These are phyloP conservation scores for Umbelopsis vinacea DNA, from an alignment of 192 early-diverging fungal genomes.

Conservation along the genomic window DNA sequence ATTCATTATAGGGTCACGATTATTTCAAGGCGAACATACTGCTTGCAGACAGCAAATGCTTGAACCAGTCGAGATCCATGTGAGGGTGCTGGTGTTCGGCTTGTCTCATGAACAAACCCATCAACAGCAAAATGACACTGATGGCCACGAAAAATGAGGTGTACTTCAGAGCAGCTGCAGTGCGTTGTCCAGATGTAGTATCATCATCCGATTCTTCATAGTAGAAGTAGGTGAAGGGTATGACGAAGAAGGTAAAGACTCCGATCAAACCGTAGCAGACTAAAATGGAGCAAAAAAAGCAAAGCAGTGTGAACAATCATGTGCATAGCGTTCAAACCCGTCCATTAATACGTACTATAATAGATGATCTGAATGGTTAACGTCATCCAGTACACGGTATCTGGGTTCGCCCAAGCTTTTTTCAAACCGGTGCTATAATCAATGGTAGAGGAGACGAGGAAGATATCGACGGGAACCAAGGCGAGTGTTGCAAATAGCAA, in stretches of 20 bases:
- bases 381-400: constrained; percentile 47
- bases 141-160: constrained; percentile 60
- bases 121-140: constrained; percentile 46
- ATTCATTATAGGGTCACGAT: not conserved
- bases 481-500: constrained; percentile 52
- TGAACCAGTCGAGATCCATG: constrained; percentile 58
- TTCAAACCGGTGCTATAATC: constrained; percentile 56
- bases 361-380: constrained; percentile 46
- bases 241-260: constrained; percentile 52
- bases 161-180: constrained; percentile 54
- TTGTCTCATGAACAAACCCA: constrained; percentile 55
- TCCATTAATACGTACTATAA: constrained; percentile 41
- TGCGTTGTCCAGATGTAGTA: constrained; percentile 37
- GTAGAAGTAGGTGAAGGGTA: constrained; percentile 68
- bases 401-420: constrained; percentile 60
- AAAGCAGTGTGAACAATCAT: not conserved
- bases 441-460: constrained; percentile 59
- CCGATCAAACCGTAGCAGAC: constrained; percentile 53
- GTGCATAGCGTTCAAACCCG: not conserved
- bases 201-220: constrained; percentile 61
- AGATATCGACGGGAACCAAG: constrained; percentile 62
- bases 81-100: constrained; percentile 26
- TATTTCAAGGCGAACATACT: constrained; percentile 40
- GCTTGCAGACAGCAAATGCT: constrained; percentile 45
- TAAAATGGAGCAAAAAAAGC: constrained; percentile 22